Conservation (phyloP, 2,329 filamentous ascomycete genomes). For the Colletotrichum gloeosporioides region DNA sequence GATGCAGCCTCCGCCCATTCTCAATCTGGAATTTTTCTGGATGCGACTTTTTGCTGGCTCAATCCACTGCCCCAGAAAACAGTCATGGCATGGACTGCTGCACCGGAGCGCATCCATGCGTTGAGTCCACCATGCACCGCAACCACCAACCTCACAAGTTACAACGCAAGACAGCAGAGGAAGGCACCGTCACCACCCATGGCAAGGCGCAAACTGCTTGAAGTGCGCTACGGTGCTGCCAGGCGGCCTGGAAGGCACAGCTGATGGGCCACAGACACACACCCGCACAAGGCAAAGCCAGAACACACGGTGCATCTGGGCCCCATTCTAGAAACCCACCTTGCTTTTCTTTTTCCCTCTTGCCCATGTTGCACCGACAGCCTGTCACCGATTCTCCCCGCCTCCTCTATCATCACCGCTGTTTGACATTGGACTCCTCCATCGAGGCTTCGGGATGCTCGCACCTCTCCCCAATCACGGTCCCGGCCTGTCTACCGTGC, state of each 20-base stretch:
- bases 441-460: neutral
- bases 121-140: neutral
- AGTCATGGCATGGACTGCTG: neutral
- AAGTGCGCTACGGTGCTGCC: neutral
- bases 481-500: neutral
- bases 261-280: neutral
- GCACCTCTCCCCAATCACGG: neutral
- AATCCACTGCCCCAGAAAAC: neutral
- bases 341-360: neutral
- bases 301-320: slow-evolving; percentile 10
- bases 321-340: slow-evolving; percentile 6
- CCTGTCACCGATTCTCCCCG: slow-evolving; percentile 9
- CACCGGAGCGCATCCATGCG: neutral
- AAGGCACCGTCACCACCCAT: neutral
- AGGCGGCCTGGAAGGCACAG: neutral
- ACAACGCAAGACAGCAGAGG: neutral
- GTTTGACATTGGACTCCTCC: neutral
- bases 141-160: neutral
- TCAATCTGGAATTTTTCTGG: slow-evolving; percentile 18
- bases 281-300: slow-evolving; percentile 8
- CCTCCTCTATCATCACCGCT: slow-evolving; percentile 18
- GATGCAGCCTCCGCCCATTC: neutral
- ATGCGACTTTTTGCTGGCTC: slow-evolving; percentile 7
- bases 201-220: neutral
- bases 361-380: neutral